Evolutionary conservation across 2,329 filamentous ascomycete species (phyloP).

Genomic region (Domatiomyces catenatus): DNA sequence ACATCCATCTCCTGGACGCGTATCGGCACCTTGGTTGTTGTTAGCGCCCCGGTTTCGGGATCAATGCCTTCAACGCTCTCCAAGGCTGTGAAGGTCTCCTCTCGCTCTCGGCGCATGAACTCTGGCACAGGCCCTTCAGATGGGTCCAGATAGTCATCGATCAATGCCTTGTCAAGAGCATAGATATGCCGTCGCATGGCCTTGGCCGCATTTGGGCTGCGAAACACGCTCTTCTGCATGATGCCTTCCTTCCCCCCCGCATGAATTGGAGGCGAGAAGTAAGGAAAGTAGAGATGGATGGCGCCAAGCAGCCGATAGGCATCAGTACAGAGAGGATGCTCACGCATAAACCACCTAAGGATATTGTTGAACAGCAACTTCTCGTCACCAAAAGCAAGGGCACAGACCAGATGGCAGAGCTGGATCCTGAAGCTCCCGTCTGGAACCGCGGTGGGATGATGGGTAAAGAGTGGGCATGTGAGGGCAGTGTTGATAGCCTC

Average conservation of each 20-base stretch:
- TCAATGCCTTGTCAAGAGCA: constrained; percentile 60
- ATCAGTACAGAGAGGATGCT: constrained; percentile 64
- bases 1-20: constrained; percentile 49
- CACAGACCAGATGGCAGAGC: constrained; percentile 67
- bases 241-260: constrained; percentile 22
- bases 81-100: constrained; percentile 13
- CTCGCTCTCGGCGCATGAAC: constrained; percentile 13
- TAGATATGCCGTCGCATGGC: constrained; percentile 78
- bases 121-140: constrained; percentile 22
- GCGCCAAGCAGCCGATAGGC: constrained; percentile 70
- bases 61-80: constrained; percentile 12
- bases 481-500: constrained; percentile 62
- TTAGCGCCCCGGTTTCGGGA: neutral
- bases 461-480: constrained; percentile 69
- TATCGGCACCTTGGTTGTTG: constrained; percentile 8
- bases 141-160: constrained; percentile 28
- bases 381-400: constrained; percentile 61
- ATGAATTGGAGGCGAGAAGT: constrained; percentile 40
- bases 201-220: constrained; percentile 18
- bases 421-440: constrained; percentile 47
- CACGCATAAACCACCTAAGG: constrained; percentile 64
- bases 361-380: constrained; percentile 60
- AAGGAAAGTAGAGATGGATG: constrained; percentile 57
- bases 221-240: constrained; percentile 39
- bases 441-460: constrained; percentile 44